Conservation (phyloP, 495 filamentous ascomycete genomes). For the Penicillium macrosclerotiorum region DNA sequence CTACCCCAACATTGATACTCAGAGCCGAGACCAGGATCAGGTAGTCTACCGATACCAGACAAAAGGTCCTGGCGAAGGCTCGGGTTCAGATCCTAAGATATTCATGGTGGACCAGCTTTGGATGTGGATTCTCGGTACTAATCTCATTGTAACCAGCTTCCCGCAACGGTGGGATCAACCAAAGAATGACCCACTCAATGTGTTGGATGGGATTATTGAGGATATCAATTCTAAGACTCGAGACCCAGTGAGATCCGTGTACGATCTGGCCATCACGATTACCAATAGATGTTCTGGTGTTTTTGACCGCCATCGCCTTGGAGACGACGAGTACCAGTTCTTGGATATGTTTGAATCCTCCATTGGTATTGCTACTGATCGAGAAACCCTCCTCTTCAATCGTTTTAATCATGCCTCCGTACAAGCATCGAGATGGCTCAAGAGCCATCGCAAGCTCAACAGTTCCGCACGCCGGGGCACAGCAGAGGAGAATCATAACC, state of each 20-base stretch:
- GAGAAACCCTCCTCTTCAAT: slow-evolving; percentile 62
- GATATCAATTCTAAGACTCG: slow-evolving; percentile 69
- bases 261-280: slow-evolving; percentile 65
- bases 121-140: slow-evolving; percentile 67
- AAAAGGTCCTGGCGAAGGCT: slow-evolving; percentile 27
- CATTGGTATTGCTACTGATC: slow-evolving; percentile 63
- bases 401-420: slow-evolving; percentile 62
- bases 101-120: slow-evolving; percentile 77
- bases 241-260: slow-evolving; percentile 59
- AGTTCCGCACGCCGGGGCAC: slow-evolving; percentile 25
- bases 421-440: slow-evolving; percentile 60
- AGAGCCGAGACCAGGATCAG: slow-evolving; percentile 64
- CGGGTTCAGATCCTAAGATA: slow-evolving; percentile 57
- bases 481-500: slow-evolving; percentile 5
- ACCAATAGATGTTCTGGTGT: slow-evolving; percentile 63
- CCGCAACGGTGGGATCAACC: slow-evolving; percentile 70
- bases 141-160: slow-evolving; percentile 65
- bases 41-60: slow-evolving; percentile 66
- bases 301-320: slow-evolving; percentile 62
- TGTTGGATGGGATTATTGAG: slow-evolving; percentile 64
- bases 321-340: slow-evolving; percentile 65
- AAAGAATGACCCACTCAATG: slow-evolving; percentile 63
- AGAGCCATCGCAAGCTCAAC: slow-evolving; percentile 54
- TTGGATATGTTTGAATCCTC: slow-evolving; percentile 70
- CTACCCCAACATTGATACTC: slow-evolving; percentile 69